These are phyloP conservation scores for Coprinopsis strossmayeri DNA, from an alignment of 768 basidiomycete genomes.

Conservation along the genomic window DNA sequence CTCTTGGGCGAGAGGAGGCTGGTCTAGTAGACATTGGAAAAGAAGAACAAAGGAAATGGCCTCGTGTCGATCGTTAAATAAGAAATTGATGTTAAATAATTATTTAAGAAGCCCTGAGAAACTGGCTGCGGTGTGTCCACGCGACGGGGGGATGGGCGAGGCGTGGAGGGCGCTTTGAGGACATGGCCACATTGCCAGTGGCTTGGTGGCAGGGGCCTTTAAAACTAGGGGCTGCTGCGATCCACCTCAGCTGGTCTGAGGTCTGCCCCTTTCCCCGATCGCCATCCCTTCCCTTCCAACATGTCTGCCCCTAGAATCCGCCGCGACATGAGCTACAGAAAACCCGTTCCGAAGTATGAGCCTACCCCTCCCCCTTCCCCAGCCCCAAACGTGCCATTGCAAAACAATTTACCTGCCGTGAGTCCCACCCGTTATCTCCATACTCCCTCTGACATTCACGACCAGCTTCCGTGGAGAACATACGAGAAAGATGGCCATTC, in stretches of 20 bases:
- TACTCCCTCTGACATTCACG: conserved; percentile 3
- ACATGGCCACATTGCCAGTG: neutral
- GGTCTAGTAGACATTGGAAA: neutral
- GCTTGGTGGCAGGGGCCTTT: neutral
- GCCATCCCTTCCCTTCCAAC: conserved; percentile 5
- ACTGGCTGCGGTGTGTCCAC: no score
- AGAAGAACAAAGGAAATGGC: no score
- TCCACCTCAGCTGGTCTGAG: conserved; percentile 5
- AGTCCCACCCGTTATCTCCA: neutral
- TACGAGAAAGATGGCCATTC: neutral
- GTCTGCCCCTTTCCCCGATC: conserved; percentile 2
- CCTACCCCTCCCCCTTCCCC: conserved; percentile 56
- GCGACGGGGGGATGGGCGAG: no score
- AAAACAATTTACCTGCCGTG: neutral
- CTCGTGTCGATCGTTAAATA: no score
- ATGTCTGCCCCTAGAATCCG: conserved; percentile 19
- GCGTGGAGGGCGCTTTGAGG: neutral
- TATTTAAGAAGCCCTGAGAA: no score
- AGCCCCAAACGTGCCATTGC: conserved; percentile 4
- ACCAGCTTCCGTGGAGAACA: neutral
- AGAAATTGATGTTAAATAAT: no score
- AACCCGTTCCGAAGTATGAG: conserved; percentile 62
- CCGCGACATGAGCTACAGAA: conserved; percentile 56
- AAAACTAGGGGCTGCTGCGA: neutral
- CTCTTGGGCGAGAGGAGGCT: neutral